Base-by-base conservation (phyloP, 352 stramenopile genomes). In the Pythium chondricola region DNA sequence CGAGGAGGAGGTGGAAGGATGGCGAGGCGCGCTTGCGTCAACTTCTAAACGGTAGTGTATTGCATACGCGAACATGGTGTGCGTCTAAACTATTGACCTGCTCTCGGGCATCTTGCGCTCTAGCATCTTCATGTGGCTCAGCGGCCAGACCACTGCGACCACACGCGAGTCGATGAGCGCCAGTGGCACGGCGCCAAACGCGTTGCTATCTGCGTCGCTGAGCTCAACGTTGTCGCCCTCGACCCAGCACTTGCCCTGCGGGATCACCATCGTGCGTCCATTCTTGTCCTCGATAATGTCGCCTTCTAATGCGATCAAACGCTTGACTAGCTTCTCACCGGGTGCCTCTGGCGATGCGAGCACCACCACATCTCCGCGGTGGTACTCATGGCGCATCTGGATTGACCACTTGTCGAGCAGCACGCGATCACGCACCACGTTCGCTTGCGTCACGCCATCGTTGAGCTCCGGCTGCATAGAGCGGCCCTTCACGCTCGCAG, bases 391-490 rank as follows among this genome's bases (percentile, higher is more conserved):
- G 8, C 64, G 78, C 50, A 88, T 53, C 59, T 91, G 79, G 24
- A 93, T 58, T 13, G 83, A 91, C 47, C 86, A 90, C 58, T 90
- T 91, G 71, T 93, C 80, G 46, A 93, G 68, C 53, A 93, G 58
- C 48, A 93, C 83, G 58, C 77, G 71, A 58, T 93, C 81, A 37
- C 81, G 74, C 59, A 88, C 69, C 14, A 62, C 59, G 47, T 88
- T 74, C 27, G 29, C 31, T 33, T 80, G 62, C 16, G 48, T 58
- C 24, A 91, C 63, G n/a, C 78, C 81, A 20, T 80, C 67, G 48
- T 94, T 94, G 17, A 94, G 67, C 46, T 57, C 53, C 35, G 83
- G 83, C 61, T 94, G 83, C 83, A 94, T 94, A 9, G 80, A 92
- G 22, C 81, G 71, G 5, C 83, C 83, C 52, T 87, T 80, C 18